These are phyloP conservation scores for Plasmopara viticola DNA, from an alignment of 352 stramenopile species.

Conservation along the genomic window DNA sequence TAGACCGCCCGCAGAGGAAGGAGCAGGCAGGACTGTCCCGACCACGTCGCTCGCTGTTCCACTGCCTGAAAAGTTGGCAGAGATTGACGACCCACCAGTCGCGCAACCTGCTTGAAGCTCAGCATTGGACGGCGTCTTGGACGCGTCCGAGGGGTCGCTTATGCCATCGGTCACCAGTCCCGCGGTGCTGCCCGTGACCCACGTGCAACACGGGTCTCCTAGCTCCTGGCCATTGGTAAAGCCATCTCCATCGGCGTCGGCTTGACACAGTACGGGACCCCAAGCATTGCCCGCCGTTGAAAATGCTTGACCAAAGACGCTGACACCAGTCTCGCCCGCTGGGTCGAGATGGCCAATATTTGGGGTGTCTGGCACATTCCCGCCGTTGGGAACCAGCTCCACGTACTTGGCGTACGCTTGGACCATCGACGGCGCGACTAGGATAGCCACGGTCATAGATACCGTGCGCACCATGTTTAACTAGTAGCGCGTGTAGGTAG, in stretches of 20 bases:
- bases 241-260: constrained; percentile 74
- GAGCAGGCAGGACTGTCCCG: constrained; percentile 27
- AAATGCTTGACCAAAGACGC: constrained; percentile 66
- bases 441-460: constrained; percentile 5
- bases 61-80: constrained; percentile 23
- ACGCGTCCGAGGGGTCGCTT: constrained; percentile 50
- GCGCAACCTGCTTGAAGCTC: constrained; percentile 46
- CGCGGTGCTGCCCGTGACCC: constrained; percentile 39
- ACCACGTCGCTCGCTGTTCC: constrained; percentile 28
- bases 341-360: constrained; percentile 54
- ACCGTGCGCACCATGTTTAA: constrained; percentile 8
- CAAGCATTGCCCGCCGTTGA: constrained; percentile 36
- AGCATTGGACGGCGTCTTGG: constrained; percentile 44
- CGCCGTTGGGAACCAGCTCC: constrained; percentile 48
- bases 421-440: constrained; percentile 10
- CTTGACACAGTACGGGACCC: constrained; percentile 45
- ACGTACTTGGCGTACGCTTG: constrained; percentile 39
- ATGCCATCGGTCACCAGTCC: constrained; percentile 51
- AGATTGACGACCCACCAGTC: constrained; percentile 12
- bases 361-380: constrained; percentile 30
- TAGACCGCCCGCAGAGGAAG: constrained; percentile 7
- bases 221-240: constrained; percentile 83
- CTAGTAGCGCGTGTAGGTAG: not conserved
- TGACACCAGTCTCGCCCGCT: constrained; percentile 39
- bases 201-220: constrained; percentile 78